Conservation (phyloP, 257 asterid genomes). For the Lithospermum erythrorhizon region DNA sequence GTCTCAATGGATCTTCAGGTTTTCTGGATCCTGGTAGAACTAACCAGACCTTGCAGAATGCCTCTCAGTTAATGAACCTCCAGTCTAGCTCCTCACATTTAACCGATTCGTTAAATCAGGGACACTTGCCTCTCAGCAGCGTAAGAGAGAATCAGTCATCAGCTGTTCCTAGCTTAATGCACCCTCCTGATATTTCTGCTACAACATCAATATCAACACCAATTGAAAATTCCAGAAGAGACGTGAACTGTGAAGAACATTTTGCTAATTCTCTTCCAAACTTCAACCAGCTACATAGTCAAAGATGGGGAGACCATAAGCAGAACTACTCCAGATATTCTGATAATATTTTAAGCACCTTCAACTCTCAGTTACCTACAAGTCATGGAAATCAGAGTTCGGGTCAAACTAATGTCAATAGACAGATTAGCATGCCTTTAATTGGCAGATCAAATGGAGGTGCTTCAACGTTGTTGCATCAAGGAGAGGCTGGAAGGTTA, state of each 20-base stretch:
- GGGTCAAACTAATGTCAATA: constrained; percentile 27
- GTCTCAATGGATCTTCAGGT: constrained; percentile 31
- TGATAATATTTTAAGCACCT: constrained; percentile 21
- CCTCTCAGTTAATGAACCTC: constrained; percentile 31
- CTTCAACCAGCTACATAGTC: constrained; percentile 27
- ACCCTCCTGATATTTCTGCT: constrained; percentile 21
- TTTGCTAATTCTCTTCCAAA: constrained; percentile 25
- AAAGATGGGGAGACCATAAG: constrained; percentile 34
- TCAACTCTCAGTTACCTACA: constrained; percentile 29
- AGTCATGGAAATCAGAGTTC: constrained; percentile 27
- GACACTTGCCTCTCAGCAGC: constrained; percentile 28
- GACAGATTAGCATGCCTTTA: constrained; percentile 34
- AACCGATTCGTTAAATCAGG: constrained; percentile 28
- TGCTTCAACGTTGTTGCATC: constrained; percentile 32
- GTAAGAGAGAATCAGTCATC: constrained; percentile 29
- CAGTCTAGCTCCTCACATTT: constrained; percentile 35
- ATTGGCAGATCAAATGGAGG: constrained; percentile 35
- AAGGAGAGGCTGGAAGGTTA: constrained; percentile 23
- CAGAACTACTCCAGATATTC: constrained; percentile 26
- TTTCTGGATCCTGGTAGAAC: constrained; percentile 43
- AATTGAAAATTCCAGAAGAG: constrained; percentile 42
- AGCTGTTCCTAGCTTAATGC: constrained; percentile 27
- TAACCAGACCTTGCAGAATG: constrained; percentile 34
- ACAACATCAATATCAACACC: constrained; percentile 24
- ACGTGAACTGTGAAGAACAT: constrained; percentile 30